Conservation (phyloP, 345 rosid genomes). For the Gynandropsis gynandra region DNA sequence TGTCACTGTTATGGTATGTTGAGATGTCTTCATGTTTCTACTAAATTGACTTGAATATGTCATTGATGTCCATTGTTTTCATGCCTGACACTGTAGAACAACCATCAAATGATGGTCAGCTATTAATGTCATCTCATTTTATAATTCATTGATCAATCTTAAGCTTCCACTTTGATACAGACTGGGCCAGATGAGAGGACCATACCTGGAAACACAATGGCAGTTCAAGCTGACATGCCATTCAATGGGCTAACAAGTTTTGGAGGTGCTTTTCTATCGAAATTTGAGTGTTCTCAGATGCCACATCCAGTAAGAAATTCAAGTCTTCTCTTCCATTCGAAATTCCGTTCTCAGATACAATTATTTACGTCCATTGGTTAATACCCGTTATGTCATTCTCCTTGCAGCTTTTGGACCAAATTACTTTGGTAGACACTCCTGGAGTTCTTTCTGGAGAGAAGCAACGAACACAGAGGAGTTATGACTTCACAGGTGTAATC, state of each 20-base stretch:
- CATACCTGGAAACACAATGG: slow-evolving; percentile 82
- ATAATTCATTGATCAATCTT: background rate
- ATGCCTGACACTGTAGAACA: background rate
- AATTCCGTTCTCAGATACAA: background rate
- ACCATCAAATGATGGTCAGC: background rate
- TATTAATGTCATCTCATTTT: background rate
- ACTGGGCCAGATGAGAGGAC: slow-evolving; percentile 78
- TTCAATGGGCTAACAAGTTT: slow-evolving; percentile 71
- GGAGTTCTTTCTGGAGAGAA: slow-evolving; percentile 96
- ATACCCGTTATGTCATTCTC: slow-evolving; percentile 7
- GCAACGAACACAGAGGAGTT: slow-evolving; percentile 78
- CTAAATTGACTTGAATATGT: background rate
- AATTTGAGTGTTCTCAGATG: slow-evolving; percentile 92
- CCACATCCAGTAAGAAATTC: slow-evolving; percentile 67
- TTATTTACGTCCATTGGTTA: background rate
- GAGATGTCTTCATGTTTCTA: slow-evolving; percentile 1
- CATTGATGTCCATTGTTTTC: background rate
- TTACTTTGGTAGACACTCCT: slow-evolving; percentile 90
- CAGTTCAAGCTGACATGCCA: slow-evolving; percentile 89
- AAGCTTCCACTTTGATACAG: slow-evolving; percentile 25
- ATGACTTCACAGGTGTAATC: slow-evolving; percentile 85
- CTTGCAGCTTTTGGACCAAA: slow-evolving; percentile 73
- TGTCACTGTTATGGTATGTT: slow-evolving; percentile 85
- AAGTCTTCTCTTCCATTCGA: background rate
- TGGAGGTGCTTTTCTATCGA: slow-evolving; percentile 84